Evolutionary conservation across 2,329 filamentous ascomycete species (phyloP).

Genomic region (Verticillium dahliae): DNA sequence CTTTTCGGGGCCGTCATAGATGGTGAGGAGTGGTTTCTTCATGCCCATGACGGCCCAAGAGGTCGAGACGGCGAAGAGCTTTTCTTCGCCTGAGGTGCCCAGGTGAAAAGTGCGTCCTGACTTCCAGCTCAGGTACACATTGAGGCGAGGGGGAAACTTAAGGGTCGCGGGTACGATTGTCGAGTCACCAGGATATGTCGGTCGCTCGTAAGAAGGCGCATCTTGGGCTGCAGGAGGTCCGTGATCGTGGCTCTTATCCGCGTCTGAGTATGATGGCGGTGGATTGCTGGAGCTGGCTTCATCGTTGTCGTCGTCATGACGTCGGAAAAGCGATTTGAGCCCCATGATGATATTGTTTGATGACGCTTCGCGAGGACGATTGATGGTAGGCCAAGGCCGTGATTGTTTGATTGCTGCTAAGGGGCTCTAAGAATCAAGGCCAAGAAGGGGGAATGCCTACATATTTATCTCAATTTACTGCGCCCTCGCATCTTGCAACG

Average conservation of each 20-base stretch:
- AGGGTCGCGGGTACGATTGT: not conserved
- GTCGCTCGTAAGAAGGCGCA: not conserved
- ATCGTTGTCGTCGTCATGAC: not conserved
- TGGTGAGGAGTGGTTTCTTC: conserved; percentile 3
- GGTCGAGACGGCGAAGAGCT: not conserved
- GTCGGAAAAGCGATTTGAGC: not conserved
- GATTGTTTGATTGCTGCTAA: not conserved
- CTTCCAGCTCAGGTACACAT: conserved; percentile 6
- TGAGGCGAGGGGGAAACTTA: conserved; percentile 5
- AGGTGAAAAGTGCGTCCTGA: conserved; percentile 4
- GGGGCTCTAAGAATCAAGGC: no score
- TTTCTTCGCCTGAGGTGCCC: conserved; percentile 2
- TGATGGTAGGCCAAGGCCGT: not conserved
- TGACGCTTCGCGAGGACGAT: no score
- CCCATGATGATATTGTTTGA: not conserved
- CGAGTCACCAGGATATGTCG: not conserved
- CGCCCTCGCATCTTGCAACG: no score
- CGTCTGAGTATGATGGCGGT: not conserved
- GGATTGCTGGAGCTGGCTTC: not conserved
- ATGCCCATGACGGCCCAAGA: conserved; percentile 1
- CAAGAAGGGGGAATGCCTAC: no score
- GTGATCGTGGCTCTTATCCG: not conserved
- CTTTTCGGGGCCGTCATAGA: conserved; percentile 3
- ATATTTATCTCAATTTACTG: no score
- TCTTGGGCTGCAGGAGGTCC: not conserved